Evolutionary conservation across 108 stramenopile species (phyloP), one percentile per base, ranked within the genome.

Genomic region (Cyclotella cryptica): DNA sequence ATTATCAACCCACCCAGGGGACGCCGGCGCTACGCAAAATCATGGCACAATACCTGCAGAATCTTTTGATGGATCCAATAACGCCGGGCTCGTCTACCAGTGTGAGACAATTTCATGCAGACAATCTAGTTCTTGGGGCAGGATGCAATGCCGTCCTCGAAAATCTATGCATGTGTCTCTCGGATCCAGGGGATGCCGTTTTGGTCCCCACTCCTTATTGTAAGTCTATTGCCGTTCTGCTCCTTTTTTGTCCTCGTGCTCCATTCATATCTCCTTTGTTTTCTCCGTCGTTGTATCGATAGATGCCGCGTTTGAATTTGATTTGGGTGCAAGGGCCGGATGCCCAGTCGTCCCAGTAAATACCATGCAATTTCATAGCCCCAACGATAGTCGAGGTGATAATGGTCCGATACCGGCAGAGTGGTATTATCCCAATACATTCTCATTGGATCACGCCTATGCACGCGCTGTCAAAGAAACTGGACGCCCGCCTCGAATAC

Each of bases 231-330:
- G 2, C 35, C 6, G 4, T 6, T 35, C 35, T 35, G 4, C 35
- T 35, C 4, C 35, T 2, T 35, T 5, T 35, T 5, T 35, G 35
- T 35, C 2, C 35, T 35, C 4, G 2, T 35, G 4, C 35, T 35
- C n/a, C n/a, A 35, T 35, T 35, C 4, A 35, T 5, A 35, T 35
- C 35, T 35, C 35, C 2, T 35, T 35, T 35, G 6, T 35, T 35
- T 2, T 35, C 35, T 2, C 35, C 35, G 6, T 35, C 6, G 4
- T 35, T 35, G 35, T 2, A 35, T 5, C 35, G 6, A 2, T 35
- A 35, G 35, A 97, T 84, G 92, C 95, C 14, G 94, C 97, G 11
- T 97, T 97, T 82, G 95, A 96, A 79, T 93, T 92, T 74, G 97
- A 97, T 79, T 70, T 96, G 28, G 92, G 73, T 8, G 88, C 92